phyloP scores from a whole-genome alignment of 768 basidiomycete genomes.

The Lactarius vividus region DNA sequence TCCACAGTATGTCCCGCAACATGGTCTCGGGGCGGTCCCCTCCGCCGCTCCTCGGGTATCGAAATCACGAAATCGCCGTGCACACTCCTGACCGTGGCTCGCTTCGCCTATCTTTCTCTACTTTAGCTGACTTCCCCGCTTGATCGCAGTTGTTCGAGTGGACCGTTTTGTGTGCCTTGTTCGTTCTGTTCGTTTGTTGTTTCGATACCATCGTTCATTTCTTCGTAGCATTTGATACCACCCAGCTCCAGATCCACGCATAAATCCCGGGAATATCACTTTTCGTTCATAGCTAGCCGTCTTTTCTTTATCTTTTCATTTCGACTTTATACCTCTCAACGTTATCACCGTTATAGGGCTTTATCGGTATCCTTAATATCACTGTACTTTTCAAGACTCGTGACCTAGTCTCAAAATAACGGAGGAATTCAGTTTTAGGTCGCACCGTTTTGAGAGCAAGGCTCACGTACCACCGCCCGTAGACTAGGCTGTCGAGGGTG shows the following conservation, averaged over 20 bases:
- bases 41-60: constrained; percentile 49
- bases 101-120: neutral
- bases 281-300: neutral
- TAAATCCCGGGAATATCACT: neutral
- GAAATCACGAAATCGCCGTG: constrained; percentile 55
- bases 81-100: constrained; percentile 7
- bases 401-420: neutral
- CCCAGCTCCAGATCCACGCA: neutral
- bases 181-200: constrained; percentile 7
- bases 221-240: neutral
- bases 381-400: constrained; percentile 11
- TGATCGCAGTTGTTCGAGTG: neutral
- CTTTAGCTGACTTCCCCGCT: neutral
- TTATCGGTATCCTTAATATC: constrained; percentile 19
- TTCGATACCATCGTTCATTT: constrained; percentile 13
- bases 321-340: neutral
- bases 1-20: constrained; percentile 68
- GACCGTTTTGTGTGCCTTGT: neutral
- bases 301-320: no score
- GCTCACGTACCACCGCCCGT: no score
- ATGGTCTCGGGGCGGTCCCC: constrained; percentile 66
- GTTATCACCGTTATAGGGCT: neutral
- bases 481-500: no score
- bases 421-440: neutral
- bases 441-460: neutral